Base-by-base conservation (phyloP, 192 early-diverging fungal species). In the Gigaspora rosea region DNA sequence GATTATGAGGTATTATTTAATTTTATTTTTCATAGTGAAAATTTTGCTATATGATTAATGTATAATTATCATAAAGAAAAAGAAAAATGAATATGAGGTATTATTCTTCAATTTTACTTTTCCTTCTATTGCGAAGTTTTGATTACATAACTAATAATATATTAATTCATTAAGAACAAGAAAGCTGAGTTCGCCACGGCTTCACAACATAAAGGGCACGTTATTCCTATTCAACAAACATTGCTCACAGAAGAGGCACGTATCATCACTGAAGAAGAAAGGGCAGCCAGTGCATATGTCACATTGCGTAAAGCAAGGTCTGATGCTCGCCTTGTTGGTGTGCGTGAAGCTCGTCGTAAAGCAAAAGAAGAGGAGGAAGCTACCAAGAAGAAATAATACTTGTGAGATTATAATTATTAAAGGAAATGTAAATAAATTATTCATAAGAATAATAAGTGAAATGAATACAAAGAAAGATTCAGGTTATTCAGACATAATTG, bases 311-410 rank as follows among this genome's bases (percentile, higher is more conserved):
- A 88, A 80, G 92, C 94, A 74, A 90, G 91, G 75, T 91, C 92
- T 77, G 87, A 90, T 84, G 86, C 86, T 77, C 88, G 90, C 63
- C 84, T 87, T 75, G 90, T 90, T 86, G 94, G 94, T 81, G 86
- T 86, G 66, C 91, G 94, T 71, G 94, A 92, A 80, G 88, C 86
- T 78, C 88, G 91, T 85, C 90, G 90, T 74, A 92, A 91, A 83
- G 92, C 87, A 63, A 90, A 91, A 81, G 94, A 87, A 80, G 93
- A 92, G 81, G 92, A 93, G 86, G 94, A 95, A 86, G 88, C 88
- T 71, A 88, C 90, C 85, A 90, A 92, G 83, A 91, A 91, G 87
- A 88, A 88, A 80, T 85, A 80, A 85, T 71, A 41, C 41, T 41
- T 41, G 41, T 41, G 41, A 6, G 41, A 41, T 41, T 41, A 41